Base-by-base conservation (phyloP, 1,284 basidiomycete genomes). In the Fomitiporia mediterranea region DNA sequence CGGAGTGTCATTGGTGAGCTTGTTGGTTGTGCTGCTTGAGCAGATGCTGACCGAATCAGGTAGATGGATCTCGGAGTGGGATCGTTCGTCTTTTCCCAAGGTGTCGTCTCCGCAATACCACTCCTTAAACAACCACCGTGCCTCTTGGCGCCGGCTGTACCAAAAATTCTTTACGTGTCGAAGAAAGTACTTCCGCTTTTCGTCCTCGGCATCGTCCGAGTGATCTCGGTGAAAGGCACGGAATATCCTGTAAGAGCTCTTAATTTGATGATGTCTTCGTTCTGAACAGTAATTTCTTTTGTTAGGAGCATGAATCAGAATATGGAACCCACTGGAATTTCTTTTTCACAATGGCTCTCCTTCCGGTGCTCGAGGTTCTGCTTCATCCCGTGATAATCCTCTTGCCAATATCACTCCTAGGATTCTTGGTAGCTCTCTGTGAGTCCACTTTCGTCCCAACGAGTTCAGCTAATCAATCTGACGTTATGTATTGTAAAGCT, bases 311-410 rank as follows among this genome's bases (percentile, higher is more conserved):
- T 63, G 84, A 91, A 42, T 87, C 93, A 0, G 96, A 99, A 72
- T 99, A 99, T 63, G 97, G 97, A 1, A 84, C 86, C 0, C 95
- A 98, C 67, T 99, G 97, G 97, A 99, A 99, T 69, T 99, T 99
- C 71, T 99, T 99, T 78, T 81, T 98, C 65, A 98, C 97, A 0
- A 77, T 99, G 11, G 93, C 86, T 0, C 61, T 91, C 0, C 69
- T 98, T 2, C 95, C 95, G 0, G 68, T 91, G 0, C 70, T 92
- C 4, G 86, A 93, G 61, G 81, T 89, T 0, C 56, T 84, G 0
- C 67, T 93, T 5, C 84, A 89, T 57, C 86, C 89, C 0, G 47
- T 90, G 4, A 78, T 90, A 35, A 66, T 71, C 9, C 68, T 67
- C 15, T 55, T 86, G 2, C 81, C 87, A 0, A 79, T 90, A 53